Conservation (phyloP, 257 asterid species). For the Linderniella brevidens region DNA sequence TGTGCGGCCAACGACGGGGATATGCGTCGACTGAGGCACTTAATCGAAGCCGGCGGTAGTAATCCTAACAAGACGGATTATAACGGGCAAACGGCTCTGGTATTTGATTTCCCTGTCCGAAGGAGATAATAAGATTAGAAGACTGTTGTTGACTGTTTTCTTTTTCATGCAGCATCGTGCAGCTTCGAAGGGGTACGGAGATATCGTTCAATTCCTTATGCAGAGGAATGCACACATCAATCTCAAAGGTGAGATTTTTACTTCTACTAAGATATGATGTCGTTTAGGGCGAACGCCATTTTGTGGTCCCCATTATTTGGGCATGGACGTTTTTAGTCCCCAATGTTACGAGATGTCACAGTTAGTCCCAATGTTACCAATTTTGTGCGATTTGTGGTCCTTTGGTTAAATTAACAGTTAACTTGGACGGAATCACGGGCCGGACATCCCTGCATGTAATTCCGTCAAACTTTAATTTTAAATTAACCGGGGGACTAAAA, state of each 20-base stretch:
- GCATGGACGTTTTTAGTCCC: no score
- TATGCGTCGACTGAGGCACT: constrained; percentile 49
- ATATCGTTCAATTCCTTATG: constrained; percentile 44
- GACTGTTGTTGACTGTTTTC: neutral
- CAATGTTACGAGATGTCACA: no score
- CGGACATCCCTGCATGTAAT: no score
- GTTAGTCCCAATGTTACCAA: no score
- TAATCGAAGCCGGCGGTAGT: constrained; percentile 69
- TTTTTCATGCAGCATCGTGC: constrained; percentile 61
- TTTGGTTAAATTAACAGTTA: no score
- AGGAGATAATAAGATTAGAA: neutral
- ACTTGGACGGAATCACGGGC: no score
- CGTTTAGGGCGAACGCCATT: neutral
- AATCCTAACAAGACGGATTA: constrained; percentile 75
- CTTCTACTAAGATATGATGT: neutral
- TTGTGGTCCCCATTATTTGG: no score
- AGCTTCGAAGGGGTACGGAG: constrained; percentile 76
- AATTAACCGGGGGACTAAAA: no score
- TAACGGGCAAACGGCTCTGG: constrained; percentile 83
- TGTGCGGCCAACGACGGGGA: constrained; percentile 73
- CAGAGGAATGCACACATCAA: constrained; percentile 51
- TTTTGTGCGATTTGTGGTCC: no score
- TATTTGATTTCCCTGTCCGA: constrained; percentile 9
- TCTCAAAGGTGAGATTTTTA: constrained; percentile 28
- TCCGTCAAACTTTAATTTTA: no score